These are phyloP conservation scores for Thinopyrum obtusiflorum DNA, from an alignment of 202 grass and related monocot species.

Conservation along the genomic window DNA sequence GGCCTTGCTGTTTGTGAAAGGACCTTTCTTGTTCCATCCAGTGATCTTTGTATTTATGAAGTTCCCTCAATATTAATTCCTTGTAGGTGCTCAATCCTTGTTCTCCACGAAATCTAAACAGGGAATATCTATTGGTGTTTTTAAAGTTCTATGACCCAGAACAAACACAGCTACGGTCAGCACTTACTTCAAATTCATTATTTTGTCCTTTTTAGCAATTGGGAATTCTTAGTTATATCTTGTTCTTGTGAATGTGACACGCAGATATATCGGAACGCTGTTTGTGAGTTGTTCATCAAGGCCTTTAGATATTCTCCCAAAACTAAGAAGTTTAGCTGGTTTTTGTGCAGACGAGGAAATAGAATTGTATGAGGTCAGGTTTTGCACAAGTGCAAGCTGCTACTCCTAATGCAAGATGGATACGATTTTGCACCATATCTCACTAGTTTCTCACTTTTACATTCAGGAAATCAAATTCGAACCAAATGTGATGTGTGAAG, in stretches of 20 bases:
- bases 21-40: not conserved
- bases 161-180: slow-evolving; percentile 33
- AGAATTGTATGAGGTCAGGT: slow-evolving; percentile 45
- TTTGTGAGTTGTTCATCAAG: slow-evolving; percentile 29
- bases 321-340: slow-evolving; percentile 46
- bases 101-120: not conserved
- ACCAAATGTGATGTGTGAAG: slow-evolving; percentile 14
- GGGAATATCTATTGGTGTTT: slow-evolving; percentile 37
- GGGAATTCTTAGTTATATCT: not conserved
- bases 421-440: not conserved
- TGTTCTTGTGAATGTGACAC: not conserved
- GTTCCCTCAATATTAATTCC: not conserved
- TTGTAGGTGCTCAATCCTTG: slow-evolving; percentile 16
- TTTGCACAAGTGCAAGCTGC: not conserved
- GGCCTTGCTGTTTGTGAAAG: not conserved
- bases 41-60: not conserved
- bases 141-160: slow-evolving; percentile 50
- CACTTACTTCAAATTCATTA: not conserved
- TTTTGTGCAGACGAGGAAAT: slow-evolving; percentile 31
- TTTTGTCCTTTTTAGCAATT: not conserved
- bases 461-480: slow-evolving; percentile 41
- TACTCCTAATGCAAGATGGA: not conserved
- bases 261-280: slow-evolving; percentile 35
- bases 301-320: slow-evolving; percentile 24
- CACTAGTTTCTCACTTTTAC: not conserved